phyloP scores from a whole-genome alignment of 176 grass and related monocot species.

The Avena atlantica region DNA sequence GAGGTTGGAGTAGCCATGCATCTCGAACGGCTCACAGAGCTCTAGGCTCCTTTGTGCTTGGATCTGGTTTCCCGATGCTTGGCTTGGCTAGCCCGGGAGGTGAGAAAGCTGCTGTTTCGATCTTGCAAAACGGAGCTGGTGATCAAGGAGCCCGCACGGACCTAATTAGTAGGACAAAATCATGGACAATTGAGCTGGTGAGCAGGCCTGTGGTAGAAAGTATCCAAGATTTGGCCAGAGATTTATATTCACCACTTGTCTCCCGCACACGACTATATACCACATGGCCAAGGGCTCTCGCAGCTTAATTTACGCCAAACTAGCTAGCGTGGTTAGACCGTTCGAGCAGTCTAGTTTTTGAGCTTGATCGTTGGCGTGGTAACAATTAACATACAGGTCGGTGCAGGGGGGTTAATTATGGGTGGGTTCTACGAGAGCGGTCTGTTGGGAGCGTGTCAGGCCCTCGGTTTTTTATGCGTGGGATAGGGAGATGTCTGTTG shows the following conservation, averaged over 20 bases:
- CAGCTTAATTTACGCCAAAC: background rate
- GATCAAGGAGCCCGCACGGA: background rate
- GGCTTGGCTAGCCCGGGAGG: background rate
- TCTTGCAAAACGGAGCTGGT: slow-evolving; percentile 34
- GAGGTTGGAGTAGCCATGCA: slow-evolving; percentile 65
- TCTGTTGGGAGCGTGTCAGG: slow-evolving; percentile 2
- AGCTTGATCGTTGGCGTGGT: background rate
- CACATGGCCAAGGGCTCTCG: too few relatives aligned
- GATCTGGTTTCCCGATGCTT: slow-evolving; percentile 35
- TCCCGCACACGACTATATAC: slow-evolving; percentile 10
- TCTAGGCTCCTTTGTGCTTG: background rate
- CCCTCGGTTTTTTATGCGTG: slow-evolving; percentile 25
- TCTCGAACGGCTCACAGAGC: background rate
- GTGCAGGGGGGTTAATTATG: slow-evolving; percentile 20
- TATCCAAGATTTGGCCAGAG: slow-evolving; percentile 59
- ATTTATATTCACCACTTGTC: slow-evolving; percentile 36
- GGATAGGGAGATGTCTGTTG: slow-evolving; percentile 49
- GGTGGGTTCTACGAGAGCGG: slow-evolving; percentile 31
- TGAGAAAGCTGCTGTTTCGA: background rate
- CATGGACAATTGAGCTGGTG: slow-evolving; percentile 51
- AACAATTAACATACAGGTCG: background rate
- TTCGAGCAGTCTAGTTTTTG: background rate
- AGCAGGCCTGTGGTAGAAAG: slow-evolving; percentile 37
- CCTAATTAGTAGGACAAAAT: slow-evolving; percentile 29
- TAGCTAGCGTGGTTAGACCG: background rate